These are phyloP conservation scores for Glycyrrhiza uralensis DNA, from an alignment of 306 rosid genomes.

Conservation along the genomic window DNA sequence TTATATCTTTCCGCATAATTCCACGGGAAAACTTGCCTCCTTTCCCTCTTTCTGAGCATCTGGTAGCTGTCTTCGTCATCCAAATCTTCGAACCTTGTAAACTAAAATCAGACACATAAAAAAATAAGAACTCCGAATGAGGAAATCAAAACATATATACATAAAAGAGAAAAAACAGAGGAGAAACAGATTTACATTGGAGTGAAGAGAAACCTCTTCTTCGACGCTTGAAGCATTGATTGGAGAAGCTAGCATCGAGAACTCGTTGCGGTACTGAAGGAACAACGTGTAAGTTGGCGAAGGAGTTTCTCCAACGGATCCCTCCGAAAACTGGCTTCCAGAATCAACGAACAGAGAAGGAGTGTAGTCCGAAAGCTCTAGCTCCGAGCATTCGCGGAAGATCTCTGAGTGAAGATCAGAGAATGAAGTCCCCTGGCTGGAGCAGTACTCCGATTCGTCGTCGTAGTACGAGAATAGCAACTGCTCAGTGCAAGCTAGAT, in stretches of 20 bases:
- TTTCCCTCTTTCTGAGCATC: slow-evolving; percentile 65
- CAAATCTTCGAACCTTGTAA: slow-evolving; percentile 46
- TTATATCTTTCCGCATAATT: slow-evolving; percentile 53
- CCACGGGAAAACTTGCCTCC: slow-evolving; percentile 39
- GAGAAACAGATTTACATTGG: slow-evolving; percentile 41
- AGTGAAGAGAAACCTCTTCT: slow-evolving; percentile 38
- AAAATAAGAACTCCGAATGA: not conserved
- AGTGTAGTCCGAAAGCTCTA: slow-evolving; percentile 54
- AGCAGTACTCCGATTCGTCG: slow-evolving; percentile 42
- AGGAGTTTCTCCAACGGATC: slow-evolving; percentile 58
- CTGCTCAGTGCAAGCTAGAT: slow-evolving; percentile 76
- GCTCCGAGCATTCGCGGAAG: slow-evolving; percentile 46
- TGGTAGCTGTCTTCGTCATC: slow-evolving; percentile 76
- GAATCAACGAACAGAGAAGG: slow-evolving; percentile 65
- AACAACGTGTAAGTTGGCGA: slow-evolving; percentile 62
- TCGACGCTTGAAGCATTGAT: slow-evolving; percentile 5
- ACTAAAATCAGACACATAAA: slow-evolving; percentile 35
- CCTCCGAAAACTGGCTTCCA: slow-evolving; percentile 80
- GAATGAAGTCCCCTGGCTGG: slow-evolving; percentile 50
- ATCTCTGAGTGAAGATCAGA: slow-evolving; percentile 57
- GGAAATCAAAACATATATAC: not conserved
- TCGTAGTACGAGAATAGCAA: slow-evolving; percentile 48
- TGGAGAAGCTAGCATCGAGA: slow-evolving; percentile 34
- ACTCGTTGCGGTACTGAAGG: slow-evolving; percentile 54
- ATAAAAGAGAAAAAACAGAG: not conserved